Conservation (phyloP, 202 grass and related monocot genomes). For the Carex arenaria region DNA sequence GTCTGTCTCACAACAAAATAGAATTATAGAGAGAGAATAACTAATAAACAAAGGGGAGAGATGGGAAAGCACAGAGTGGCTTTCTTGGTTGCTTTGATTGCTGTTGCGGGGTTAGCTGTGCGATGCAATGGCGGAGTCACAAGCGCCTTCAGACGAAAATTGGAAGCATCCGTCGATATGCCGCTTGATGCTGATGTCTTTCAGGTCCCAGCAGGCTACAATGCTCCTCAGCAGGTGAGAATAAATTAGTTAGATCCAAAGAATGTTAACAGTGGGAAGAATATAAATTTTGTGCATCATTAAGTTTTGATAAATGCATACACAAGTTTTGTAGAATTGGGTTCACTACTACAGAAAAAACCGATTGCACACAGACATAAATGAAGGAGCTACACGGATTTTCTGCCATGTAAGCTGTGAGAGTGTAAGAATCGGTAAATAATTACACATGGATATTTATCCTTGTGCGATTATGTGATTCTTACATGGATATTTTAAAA, state of each 20-base stretch:
- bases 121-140: conserved; percentile 32
- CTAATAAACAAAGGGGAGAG: conserved; percentile 19
- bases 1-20: neutral
- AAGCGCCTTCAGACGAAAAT: conserved; percentile 50
- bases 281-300: neutral
- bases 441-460: no score
- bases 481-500: no score
- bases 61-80: neutral
- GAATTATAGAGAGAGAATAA: conserved; percentile 28
- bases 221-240: conserved; percentile 77
- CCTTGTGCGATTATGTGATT: no score
- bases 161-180: conserved; percentile 62
- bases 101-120: conserved; percentile 5
- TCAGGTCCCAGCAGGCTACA: conserved; percentile 54
- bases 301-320: neutral
- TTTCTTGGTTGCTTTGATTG: conserved; percentile 5
- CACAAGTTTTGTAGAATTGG: neutral
- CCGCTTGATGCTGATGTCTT: conserved; percentile 80
- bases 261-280: neutral
- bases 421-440: no score
- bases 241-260: neutral
- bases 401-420: no score
- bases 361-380: no score
- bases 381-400: no score
- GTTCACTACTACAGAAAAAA: neutral